Evolutionary conservation across 1,284 basidiomycete species (phyloP), one percentile per base, ranked within the genome.

Genomic region (Athelia sp.): DNA sequence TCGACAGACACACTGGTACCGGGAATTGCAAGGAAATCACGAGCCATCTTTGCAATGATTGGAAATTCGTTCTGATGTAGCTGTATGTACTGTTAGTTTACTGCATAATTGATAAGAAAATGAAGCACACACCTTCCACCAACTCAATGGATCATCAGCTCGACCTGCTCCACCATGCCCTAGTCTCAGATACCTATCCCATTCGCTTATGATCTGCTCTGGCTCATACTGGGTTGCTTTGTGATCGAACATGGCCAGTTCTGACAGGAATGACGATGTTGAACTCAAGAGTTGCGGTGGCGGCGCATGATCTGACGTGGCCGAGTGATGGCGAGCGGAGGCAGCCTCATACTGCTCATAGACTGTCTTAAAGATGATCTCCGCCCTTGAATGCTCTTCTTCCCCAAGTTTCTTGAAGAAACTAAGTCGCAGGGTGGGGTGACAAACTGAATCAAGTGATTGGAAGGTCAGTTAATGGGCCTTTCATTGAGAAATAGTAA

Each of bases 1-100:
- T 68, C 64, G 19, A 67, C 61, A 15, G 65, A 59, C 0, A 67
- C 62, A 56, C 62, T 63, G 1, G 65, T 62, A 8, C 58, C 66
- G 6, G 64, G 66, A 48, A 70, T 66, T n/a, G 64, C 62, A 18
- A 67, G 57, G 47, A 57, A 62, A 46, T 67, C 63, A 8, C 58
- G 52, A 4, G 65, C 64, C 57, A 70, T 68, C 1, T 29, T 45
- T 3, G 65, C 54, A 18, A 67, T 47, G 2, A 59, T 56, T 1
- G 56, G 61, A 43, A 65, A 68, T 10, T 43, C 43, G 23, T 40
- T 31, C 2, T 46, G 49, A 50, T 58, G 53, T 21, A 35, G 47
- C 56, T 59, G 44, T 14, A 29, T 4, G 26, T 3, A 26, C 43
- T 18, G 43, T 23, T 17, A 23, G 31, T 29, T 14, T 43, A 32